Percentiles rank a stretch among this genome's conserved stretches.
These are phyloP conservation scores for Kokia cookei DNA, from an alignment of 441 rosid genomes.

Conservation along the genomic window DNA sequence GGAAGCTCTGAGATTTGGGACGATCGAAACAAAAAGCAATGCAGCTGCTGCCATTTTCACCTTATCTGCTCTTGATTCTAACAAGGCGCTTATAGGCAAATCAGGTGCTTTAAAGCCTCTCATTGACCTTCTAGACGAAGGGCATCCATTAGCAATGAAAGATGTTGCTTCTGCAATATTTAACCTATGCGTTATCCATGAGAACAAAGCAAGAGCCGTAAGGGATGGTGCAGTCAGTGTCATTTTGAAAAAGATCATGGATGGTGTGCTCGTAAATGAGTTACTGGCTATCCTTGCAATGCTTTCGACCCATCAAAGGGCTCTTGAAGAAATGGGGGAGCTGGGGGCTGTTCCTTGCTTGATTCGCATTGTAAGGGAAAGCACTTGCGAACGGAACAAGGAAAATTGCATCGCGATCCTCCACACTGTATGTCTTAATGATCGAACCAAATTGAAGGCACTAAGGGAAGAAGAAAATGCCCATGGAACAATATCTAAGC, in stretches of 20 bases:
- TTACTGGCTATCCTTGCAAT: constrained; percentile 78
- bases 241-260: constrained; percentile 53
- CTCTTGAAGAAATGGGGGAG: constrained; percentile 69
- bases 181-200: constrained; percentile 62
- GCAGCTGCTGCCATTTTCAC: constrained; percentile 94
- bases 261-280: constrained; percentile 69
- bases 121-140: constrained; percentile 67
- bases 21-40: constrained; percentile 66
- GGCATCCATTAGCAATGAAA: constrained; percentile 66
- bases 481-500: constrained; percentile 61
- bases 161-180: constrained; percentile 91
- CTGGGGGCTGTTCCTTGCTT: constrained; percentile 71
- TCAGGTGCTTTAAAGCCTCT: constrained; percentile 75
- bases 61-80: constrained; percentile 78
- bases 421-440: constrained; percentile 56
- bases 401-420: constrained; percentile 82
- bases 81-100: constrained; percentile 70
- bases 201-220: constrained; percentile 80
- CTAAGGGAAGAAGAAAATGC: constrained; percentile 69
- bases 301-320: constrained; percentile 69
- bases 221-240: constrained; percentile 74
- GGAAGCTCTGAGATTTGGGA: constrained; percentile 60
- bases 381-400: constrained; percentile 66
- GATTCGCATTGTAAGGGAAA: constrained; percentile 61
- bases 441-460: constrained; percentile 69